These are phyloP conservation scores for Agastache rugosa DNA, from an alignment of 257 asterid species.

Conservation along the genomic window DNA sequence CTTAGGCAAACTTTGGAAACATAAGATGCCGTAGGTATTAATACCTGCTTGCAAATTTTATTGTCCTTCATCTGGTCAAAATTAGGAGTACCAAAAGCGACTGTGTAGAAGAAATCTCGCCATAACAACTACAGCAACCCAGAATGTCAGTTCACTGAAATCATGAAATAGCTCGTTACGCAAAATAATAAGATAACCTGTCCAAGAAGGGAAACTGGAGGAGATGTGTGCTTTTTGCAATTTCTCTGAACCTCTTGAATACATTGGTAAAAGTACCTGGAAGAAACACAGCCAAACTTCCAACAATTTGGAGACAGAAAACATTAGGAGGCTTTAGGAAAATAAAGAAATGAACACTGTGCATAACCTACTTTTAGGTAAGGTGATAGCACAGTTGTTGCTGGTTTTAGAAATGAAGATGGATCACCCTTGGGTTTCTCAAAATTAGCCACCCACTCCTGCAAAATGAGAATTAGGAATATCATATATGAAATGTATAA, in stretches of 20 bases:
- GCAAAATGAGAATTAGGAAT: constrained; percentile 34
- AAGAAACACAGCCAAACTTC: constrained; percentile 97
- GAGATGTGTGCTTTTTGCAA: constrained; percentile 79
- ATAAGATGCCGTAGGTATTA: background rate
- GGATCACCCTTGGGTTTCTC: constrained; percentile 99
- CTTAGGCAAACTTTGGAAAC: background rate
- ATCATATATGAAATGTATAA: constrained; percentile 1
- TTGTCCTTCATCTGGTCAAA: constrained; percentile 85
- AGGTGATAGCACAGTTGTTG: constrained; percentile 92
- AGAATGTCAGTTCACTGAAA: constrained; percentile 34
- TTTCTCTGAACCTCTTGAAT: constrained; percentile 73
- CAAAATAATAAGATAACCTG: constrained; percentile 56
- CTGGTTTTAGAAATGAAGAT: constrained; percentile 82
- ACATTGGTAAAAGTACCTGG: constrained; percentile 92
- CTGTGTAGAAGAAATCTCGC: constrained; percentile 96
- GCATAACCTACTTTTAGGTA: constrained; percentile 75
- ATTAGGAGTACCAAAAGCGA: constrained; percentile 82
- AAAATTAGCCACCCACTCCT: constrained; percentile 94
- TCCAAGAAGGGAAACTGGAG: constrained; percentile 99
- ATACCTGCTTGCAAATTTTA: constrained; percentile 92
- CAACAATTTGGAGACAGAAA: constrained; percentile 48
- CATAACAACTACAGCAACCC: constrained; percentile 71
- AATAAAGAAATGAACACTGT: constrained; percentile 14
- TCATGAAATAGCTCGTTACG: constrained; percentile 11
- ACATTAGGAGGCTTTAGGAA: constrained; percentile 38